phyloP scores from a whole-genome alignment of 1,284 basidiomycete species.

The Somion occarium region DNA sequence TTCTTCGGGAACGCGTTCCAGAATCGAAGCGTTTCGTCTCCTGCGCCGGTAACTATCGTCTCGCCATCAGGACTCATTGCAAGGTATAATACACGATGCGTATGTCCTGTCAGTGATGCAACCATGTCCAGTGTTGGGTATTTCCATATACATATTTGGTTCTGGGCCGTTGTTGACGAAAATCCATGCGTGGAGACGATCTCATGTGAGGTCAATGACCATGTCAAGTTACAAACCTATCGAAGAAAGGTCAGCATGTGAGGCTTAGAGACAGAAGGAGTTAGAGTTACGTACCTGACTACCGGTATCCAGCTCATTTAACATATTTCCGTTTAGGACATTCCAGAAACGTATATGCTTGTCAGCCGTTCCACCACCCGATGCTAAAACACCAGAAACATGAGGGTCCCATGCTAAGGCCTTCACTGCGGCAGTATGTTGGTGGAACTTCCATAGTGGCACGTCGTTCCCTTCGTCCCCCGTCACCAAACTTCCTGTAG shows the following conservation, averaged over 20 bases:
- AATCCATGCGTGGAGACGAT: constrained; percentile 98
- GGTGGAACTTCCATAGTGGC: constrained; percentile 91
- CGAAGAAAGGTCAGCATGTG: not conserved
- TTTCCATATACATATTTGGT: constrained; percentile 98
- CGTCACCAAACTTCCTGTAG: constrained; percentile 12
- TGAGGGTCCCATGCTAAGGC: constrained; percentile 99
- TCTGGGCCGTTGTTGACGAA: constrained; percentile 89
- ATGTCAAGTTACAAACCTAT: constrained; percentile 95
- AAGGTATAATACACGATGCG: constrained; percentile 90
- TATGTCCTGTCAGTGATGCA: constrained; percentile 92
- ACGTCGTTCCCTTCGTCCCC: constrained; percentile 45
- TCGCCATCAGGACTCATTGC: constrained; percentile 97
- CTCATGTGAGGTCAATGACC: constrained; percentile 95
- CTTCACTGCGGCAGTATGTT: constrained; percentile 96
- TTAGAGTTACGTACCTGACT: constrained; percentile 65
- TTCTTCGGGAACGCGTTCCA: constrained; percentile 91
- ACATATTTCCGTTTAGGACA: constrained; percentile 78
- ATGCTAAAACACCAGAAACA: constrained; percentile 85
- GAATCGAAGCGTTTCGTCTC: constrained; percentile 95
- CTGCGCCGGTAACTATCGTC: constrained; percentile 97
- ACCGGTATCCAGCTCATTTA: constrained; percentile 87
- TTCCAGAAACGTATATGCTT: constrained; percentile 99
- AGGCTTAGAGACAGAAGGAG: not conserved
- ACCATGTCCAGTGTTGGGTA: constrained; percentile 94
- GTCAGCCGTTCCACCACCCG: constrained; percentile 96